A percentile compares a stretch with the other conserved stretches of the same genome.
Evolutionary conservation across 106 monocot genomes (phyloP).

Genomic region (Cymbidium sinense): DNA sequence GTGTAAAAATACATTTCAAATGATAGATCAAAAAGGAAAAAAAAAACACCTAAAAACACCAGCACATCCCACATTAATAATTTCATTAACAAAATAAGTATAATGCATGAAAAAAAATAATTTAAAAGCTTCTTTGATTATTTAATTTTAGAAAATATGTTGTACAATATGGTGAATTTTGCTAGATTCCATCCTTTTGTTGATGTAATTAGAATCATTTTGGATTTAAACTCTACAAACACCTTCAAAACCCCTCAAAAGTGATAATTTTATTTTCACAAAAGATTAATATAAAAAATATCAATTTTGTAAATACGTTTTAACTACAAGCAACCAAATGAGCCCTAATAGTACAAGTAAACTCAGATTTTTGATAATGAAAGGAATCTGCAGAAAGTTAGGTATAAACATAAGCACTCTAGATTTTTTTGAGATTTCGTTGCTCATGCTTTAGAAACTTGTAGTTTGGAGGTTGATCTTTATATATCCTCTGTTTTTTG

Average conservation of each 20-base stretch:
- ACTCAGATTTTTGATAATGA: background rate
- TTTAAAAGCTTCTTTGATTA: background rate
- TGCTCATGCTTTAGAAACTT: background rate
- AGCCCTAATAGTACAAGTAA: background rate
- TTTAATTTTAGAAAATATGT: too few relatives aligned
- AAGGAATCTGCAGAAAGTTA: background rate
- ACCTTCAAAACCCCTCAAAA: background rate
- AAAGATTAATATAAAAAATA: background rate
- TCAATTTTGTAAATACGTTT: background rate
- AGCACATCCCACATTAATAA: background rate
- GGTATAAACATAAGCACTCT: background rate
- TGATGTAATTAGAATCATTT: background rate
- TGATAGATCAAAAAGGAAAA: background rate
- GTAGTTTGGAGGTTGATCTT: background rate
- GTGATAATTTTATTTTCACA: background rate
- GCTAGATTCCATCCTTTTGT: background rate
- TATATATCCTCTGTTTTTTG: background rate
- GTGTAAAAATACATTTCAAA: too few relatives aligned
- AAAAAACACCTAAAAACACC: background rate
- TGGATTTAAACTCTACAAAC: background rate
- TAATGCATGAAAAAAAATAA: background rate
- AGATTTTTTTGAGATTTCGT: background rate
- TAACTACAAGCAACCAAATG: background rate
- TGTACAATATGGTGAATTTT: too few relatives aligned
- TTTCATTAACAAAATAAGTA: background rate